A percentile compares a stretch with the other conserved stretches of the same genome.
phyloP scores from a whole-genome alignment of 1,139 yeast species.

The Kurtzmaniella quercitrusa region DNA sequence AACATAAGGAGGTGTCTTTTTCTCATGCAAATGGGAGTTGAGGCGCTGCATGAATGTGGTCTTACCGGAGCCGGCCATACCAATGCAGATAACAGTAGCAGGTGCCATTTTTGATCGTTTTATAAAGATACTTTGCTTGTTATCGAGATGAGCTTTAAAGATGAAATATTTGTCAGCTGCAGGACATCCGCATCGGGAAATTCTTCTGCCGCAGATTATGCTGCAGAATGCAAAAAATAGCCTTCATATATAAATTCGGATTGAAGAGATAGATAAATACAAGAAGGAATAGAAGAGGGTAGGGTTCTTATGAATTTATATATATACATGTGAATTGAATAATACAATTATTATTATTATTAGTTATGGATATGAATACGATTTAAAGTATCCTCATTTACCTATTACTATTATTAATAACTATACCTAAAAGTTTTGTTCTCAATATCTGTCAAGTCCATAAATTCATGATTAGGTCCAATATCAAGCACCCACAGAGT shows the following conservation, averaged over 20 bases:
- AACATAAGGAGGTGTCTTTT: slow-evolving; percentile 77
- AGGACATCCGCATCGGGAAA: not conserved
- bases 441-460: slow-evolving; percentile 35
- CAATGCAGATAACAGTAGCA: slow-evolving; percentile 76
- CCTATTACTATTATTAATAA: slow-evolving; percentile 14
- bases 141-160: not conserved
- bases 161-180: not conserved
- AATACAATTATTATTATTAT: not conserved
- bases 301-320: not conserved
- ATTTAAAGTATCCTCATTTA: no score
- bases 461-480: slow-evolving; percentile 23
- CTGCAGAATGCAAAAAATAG: not conserved
- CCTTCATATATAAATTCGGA: not conserved
- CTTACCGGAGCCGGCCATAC: slow-evolving; percentile 98
- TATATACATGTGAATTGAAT: no score
- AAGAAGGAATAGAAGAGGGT: not conserved
- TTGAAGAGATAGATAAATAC: not conserved
- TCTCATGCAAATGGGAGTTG: slow-evolving; percentile 79
- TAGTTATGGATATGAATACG: no score
- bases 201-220: not conserved
- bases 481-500: slow-evolving; percentile 12
- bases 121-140: not conserved
- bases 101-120: slow-evolving; percentile 40
- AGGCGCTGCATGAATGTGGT: slow-evolving; percentile 96
- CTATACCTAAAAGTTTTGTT: slow-evolving; percentile 31